Percentiles rank a stretch among this genome's conserved stretches.
Conservation (phyloP, 2,329 filamentous ascomycete species). For the Xylariaceae sp. region DNA sequence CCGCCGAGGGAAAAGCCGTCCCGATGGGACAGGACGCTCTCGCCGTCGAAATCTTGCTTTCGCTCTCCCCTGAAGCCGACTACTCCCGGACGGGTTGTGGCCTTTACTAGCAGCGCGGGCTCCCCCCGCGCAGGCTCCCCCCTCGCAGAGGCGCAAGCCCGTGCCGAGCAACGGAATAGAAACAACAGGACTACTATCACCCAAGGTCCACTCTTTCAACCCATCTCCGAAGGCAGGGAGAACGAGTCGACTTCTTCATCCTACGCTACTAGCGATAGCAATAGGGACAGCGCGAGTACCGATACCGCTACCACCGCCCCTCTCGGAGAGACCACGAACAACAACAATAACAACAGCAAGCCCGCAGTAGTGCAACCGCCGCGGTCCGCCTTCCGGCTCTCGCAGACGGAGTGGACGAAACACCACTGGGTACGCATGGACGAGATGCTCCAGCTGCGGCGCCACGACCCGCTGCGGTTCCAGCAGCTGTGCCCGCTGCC, state of each 20-base stretch:
- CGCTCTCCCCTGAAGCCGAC: constrained; percentile 60
- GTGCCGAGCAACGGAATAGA: constrained; percentile 23
- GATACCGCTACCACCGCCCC: neutral
- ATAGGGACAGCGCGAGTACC: constrained; percentile 4
- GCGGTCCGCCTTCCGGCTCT: constrained; percentile 30
- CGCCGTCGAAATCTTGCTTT: constrained; percentile 59
- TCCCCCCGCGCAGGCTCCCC: constrained; percentile 52
- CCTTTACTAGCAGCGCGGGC: constrained; percentile 56
- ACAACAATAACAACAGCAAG: neutral
- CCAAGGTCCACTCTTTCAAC: constrained; percentile 23
- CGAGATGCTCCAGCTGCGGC: constrained; percentile 53
- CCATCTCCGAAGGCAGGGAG: constrained; percentile 37
- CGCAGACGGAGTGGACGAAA: constrained; percentile 50
- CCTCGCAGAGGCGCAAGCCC: constrained; percentile 43
- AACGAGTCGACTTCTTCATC: constrained; percentile 31
- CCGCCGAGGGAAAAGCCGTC: constrained; percentile 49
- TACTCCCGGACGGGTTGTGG: constrained; percentile 61
- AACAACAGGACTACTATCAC: constrained; percentile 7
- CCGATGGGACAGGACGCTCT: constrained; percentile 54
- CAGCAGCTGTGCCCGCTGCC: constrained; percentile 31
- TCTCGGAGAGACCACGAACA: constrained; percentile 2
- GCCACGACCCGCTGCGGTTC: constrained; percentile 45
- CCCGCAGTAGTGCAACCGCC: neutral
- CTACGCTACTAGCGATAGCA: constrained; percentile 1
- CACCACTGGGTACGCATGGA: constrained; percentile 59